phyloP scores from a whole-genome alignment of 2,329 filamentous ascomycete genomes.

The Arthrinium phaeospermum region DNA sequence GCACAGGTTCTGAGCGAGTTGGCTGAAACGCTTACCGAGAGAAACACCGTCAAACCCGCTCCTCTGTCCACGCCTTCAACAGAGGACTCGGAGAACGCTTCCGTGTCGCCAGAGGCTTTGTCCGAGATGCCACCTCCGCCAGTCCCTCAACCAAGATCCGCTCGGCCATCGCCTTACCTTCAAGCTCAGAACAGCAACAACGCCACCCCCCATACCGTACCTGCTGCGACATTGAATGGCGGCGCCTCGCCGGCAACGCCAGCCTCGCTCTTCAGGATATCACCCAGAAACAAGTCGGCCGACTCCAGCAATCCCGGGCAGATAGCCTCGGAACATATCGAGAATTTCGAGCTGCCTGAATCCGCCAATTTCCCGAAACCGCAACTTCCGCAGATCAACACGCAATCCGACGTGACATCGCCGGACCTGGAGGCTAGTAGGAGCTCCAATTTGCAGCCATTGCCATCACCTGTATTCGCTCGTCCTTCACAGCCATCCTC shows the following conservation, averaged over 20 bases:
- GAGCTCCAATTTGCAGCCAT: slow-evolving; percentile 54
- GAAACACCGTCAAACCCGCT: slow-evolving; percentile 34
- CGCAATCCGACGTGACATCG: slow-evolving; percentile 52
- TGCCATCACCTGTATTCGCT: slow-evolving; percentile 54
- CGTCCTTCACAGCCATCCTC: slow-evolving; percentile 51
- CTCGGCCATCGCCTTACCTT: slow-evolving; percentile 71
- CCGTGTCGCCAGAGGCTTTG: slow-evolving; percentile 67
- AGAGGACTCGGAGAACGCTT: slow-evolving; percentile 67
- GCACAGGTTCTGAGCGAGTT: slow-evolving; percentile 62
- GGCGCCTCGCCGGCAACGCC: slow-evolving; percentile 77
- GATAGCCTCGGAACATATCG: slow-evolving; percentile 58
- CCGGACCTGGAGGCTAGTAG: slow-evolving; percentile 52
- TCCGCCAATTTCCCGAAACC: slow-evolving; percentile 59
- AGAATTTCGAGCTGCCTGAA: slow-evolving; percentile 74
- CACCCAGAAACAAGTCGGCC: slow-evolving; percentile 57
- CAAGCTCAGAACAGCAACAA: slow-evolving; percentile 53
- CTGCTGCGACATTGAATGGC: slow-evolving; percentile 39
- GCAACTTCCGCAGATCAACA: slow-evolving; percentile 55
- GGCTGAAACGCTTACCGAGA: slow-evolving; percentile 44
- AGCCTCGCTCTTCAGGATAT: slow-evolving; percentile 83
- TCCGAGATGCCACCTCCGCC: slow-evolving; percentile 72
- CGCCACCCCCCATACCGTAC: slow-evolving; percentile 32
- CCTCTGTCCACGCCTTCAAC: slow-evolving; percentile 47
- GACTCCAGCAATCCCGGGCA: slow-evolving; percentile 48
- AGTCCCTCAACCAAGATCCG: slow-evolving; percentile 68